These are phyloP conservation scores for Zygosaccharomyces sapae DNA, from an alignment of 1,139 yeast genomes.

Conservation along the genomic window DNA sequence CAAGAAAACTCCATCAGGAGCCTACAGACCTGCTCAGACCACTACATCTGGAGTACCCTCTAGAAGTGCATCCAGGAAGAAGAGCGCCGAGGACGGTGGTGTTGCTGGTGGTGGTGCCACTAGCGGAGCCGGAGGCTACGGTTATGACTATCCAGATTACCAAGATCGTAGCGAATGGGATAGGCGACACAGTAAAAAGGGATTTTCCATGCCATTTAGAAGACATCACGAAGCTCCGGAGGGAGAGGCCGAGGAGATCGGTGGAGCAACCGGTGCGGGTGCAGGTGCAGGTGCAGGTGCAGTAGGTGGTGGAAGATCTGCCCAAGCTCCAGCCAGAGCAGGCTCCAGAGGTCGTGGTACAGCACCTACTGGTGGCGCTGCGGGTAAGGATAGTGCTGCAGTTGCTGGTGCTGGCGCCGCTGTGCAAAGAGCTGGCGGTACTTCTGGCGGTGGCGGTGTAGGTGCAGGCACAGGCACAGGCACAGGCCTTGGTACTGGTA, in stretches of 20 bases:
- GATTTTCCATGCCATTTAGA: constrained; percentile 3
- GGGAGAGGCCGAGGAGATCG: neutral
- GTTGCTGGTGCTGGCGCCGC: constrained; percentile 3
- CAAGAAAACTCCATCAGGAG: neutral
- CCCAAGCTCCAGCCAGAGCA: neutral
- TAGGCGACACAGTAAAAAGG: constrained; percentile 3
- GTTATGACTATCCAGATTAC: neutral
- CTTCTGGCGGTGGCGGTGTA: neutral
- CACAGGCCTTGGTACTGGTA: neutral
- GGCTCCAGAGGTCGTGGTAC: neutral
- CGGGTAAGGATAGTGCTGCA: neutral
- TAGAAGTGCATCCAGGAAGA: neutral
- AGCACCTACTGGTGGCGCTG: neutral
- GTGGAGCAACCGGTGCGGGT: neutral
- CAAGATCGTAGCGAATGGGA: constrained; percentile 1
- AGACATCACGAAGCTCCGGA: neutral
- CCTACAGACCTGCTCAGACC: too few relatives aligned
- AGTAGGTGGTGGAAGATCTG: neutral
- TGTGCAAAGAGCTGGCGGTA: constrained; percentile 1
- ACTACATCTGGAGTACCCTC: neutral
- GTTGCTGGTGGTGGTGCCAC: neutral
- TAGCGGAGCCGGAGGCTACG: neutral
- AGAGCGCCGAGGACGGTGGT: neutral
- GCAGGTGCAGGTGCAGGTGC: neutral
- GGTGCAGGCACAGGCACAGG: constrained; percentile 2